Evolutionary conservation across 306 rosid species (phyloP).

Genomic region (Cyclanthera cordifolia): DNA sequence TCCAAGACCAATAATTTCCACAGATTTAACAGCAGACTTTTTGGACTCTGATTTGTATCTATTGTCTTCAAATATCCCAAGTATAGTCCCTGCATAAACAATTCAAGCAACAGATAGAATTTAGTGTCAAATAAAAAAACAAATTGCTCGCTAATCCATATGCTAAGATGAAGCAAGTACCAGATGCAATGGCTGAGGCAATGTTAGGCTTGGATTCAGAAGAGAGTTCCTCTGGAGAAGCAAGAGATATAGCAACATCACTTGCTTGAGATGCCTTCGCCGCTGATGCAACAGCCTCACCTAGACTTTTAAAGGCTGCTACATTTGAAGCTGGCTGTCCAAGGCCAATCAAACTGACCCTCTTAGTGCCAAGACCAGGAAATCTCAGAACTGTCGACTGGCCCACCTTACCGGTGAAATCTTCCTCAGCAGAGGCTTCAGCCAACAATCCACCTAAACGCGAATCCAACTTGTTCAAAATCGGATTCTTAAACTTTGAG

Average conservation of each 20-base stretch:
- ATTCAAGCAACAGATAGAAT: slow-evolving; percentile 17
- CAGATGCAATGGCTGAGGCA: slow-evolving; percentile 75
- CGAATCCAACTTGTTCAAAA: slow-evolving; percentile 65
- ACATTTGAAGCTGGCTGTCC: slow-evolving; percentile 54
- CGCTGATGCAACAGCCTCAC: slow-evolving; percentile 77
- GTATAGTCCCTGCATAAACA: slow-evolving; percentile 46
- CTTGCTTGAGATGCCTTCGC: slow-evolving; percentile 71
- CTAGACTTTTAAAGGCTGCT: slow-evolving; percentile 48
- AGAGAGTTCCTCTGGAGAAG: slow-evolving; percentile 57
- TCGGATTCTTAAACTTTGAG: slow-evolving; percentile 52
- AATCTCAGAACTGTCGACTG: slow-evolving; percentile 69
- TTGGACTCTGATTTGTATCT: slow-evolving; percentile 78
- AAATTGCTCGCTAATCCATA: not conserved
- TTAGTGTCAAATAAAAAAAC: not conserved
- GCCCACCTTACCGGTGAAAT: slow-evolving; percentile 76
- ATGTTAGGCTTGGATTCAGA: slow-evolving; percentile 46
- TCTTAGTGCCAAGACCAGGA: slow-evolving; percentile 66
- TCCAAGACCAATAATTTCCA: slow-evolving; percentile 87
- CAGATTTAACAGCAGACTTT: slow-evolving; percentile 48
- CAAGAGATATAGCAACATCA: slow-evolving; percentile 64
- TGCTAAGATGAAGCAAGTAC: slow-evolving; percentile 23
- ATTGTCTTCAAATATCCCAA: slow-evolving; percentile 75
- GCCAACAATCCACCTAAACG: slow-evolving; percentile 78
- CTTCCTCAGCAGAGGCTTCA: slow-evolving; percentile 87
- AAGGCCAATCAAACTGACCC: slow-evolving; percentile 85